Base-by-base conservation (phyloP, 2,329 filamentous ascomycete species). In the Aspergillus sp. region DNA sequence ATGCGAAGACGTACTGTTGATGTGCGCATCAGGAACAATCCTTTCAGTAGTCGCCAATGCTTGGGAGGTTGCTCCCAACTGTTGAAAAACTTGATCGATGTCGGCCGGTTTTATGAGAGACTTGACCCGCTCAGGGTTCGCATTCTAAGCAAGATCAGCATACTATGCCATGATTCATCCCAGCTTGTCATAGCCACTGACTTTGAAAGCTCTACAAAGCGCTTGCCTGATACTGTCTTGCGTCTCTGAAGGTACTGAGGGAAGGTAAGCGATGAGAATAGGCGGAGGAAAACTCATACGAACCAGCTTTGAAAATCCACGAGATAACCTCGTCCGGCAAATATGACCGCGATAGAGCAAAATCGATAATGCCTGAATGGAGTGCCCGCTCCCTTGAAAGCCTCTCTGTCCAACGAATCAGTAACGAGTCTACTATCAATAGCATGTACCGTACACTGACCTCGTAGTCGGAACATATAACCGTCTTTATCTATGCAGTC, bases 311-410 rank as follows among this genome's bases (percentile, higher is more conserved):
- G 38, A 79, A 72, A 3, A 91, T 78, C 90, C 90, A 93, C 15
- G 82, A 68, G 53, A 91, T 81, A 1, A 92, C 69, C 57, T 88
- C 83, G 61, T 90, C 85, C 0, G 89, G 86, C 11, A 92, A 71
- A 3, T 70, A 64, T 11, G 74, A 71, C 41, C 77, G 77, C 4
- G 72, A 69, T 15, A 84, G 75, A 13, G 88, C 77, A 48, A 84
- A 82, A 58, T 84, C 81, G 1, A 87, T 81, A 58, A 89, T 76
- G 1, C 89, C 89, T 19, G 85, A 87, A 23, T 86, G 74, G 56
- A 92, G 83, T 39, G 84, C 80, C 64, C 87, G 83, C 57, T 85
- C 79, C 53, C 88, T 82, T 41, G 80, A 77, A 6, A 76, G 75
- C 0, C 82, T 76, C 32, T 85, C 80, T 59, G 73, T 72, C 5